Base-by-base conservation (phyloP, 2,329 filamentous ascomycete genomes). In the Didymella glomerata region DNA sequence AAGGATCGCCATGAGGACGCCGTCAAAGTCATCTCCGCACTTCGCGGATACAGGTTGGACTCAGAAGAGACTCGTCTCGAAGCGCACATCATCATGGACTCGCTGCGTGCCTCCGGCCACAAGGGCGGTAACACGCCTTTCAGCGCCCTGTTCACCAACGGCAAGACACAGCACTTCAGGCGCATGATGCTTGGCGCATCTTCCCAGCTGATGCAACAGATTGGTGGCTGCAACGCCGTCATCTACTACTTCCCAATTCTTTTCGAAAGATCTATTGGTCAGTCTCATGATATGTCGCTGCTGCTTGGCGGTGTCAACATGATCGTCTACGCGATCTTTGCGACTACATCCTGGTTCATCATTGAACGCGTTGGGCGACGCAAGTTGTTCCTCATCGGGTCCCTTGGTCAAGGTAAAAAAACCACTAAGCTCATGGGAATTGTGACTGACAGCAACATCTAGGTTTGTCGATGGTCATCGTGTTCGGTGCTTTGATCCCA, bases 71-170 rank as follows among this genome's bases (percentile, higher is more conserved):
- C 87, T 2, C 80, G 83, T 45, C 69, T 83, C 10, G 85, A 90
- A 75, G 83, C 84, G 67, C 84, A 88, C 52, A 86, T 90, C 0
- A 88, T 90, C n/a, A 77, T 86, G n/a, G 89, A 93, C 68, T 75
- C 75, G 54, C 79, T 81, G 57, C 73, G 73, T 13, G 77, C 76
- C 5, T 77, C 78, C 18, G 78, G 78, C 28, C 76, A 77, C 68
- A 70, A 75, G 34, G 76, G 76, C 11, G 76, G 78, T 38, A 75
- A 73, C 60, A 79, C 76, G 8, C 76, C 77, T 1, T 76, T 84
- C 71, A 84, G 81, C 63, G 82, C 84, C 1, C 79, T 89, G 1
- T 82, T 88, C 68, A 88, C 85, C 1, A 81, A 82, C 48, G 86
- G 87, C 61, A 87, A 86, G 76, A 88, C 85, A 0, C 87, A 90